These are phyloP conservation scores for Apiotrichum gracile DNA, from an alignment of 1,284 basidiomycete genomes.

Conservation along the genomic window DNA sequence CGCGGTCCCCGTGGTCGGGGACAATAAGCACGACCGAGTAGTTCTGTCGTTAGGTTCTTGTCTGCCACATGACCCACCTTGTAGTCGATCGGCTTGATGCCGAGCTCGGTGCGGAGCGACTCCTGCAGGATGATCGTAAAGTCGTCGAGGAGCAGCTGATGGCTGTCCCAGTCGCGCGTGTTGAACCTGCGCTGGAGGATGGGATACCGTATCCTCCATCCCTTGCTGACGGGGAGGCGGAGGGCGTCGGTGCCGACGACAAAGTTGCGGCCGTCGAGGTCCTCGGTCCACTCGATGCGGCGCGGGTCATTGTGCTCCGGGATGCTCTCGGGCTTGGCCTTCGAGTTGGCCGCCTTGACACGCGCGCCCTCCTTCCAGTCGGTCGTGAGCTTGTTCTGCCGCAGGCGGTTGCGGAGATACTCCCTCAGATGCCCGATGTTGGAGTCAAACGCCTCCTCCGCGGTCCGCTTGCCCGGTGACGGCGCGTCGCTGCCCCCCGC, in stretches of 20 bases:
- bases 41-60: constrained; percentile 47
- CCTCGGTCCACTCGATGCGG: constrained; percentile 70
- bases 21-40: constrained; percentile 85
- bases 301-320: constrained; percentile 73
- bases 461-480: constrained; percentile 28
- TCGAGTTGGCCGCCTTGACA: constrained; percentile 58
- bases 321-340: constrained; percentile 63
- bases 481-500: constrained; percentile 24
- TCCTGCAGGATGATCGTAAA: constrained; percentile 64
- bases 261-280: constrained; percentile 25
- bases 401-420: constrained; percentile 74
- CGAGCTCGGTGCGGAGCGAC: constrained; percentile 59
- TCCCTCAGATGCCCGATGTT: constrained; percentile 66
- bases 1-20: constrained; percentile 82
- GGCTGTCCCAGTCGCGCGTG: constrained; percentile 64
- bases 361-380: constrained; percentile 66
- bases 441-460: constrained; percentile 52
- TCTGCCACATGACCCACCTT: constrained; percentile 51
- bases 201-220: constrained; percentile 71
- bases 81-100: constrained; percentile 55
- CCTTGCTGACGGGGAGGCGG: constrained; percentile 59
- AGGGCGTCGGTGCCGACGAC: constrained; percentile 58
- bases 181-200: constrained; percentile 73
- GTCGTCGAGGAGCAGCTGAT: constrained; percentile 66
- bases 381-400: constrained; percentile 77